phyloP scores from a whole-genome alignment of 768 basidiomycete genomes.

The Clathrus columnatus region DNA sequence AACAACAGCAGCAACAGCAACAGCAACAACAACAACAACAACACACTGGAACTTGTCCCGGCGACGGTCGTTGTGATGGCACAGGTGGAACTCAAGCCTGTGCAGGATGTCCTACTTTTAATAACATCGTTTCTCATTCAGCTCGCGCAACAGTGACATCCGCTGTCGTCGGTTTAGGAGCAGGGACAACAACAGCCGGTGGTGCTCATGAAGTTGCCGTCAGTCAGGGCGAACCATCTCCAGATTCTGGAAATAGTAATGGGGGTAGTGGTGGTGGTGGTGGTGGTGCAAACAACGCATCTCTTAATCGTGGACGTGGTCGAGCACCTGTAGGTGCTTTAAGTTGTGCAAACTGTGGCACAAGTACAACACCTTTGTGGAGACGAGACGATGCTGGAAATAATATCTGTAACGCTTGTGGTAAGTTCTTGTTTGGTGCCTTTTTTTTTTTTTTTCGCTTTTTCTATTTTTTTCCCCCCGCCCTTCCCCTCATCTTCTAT shows the following conservation, averaged over 20 bases:
- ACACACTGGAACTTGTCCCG: constrained; percentile 71
- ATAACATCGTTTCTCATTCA: constrained; percentile 60
- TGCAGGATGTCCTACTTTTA: constrained; percentile 93
- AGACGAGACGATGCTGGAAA: constrained; percentile 84
- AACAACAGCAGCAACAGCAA: constrained; percentile 26
- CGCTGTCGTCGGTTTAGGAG: constrained; percentile 15
- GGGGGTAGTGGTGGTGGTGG: constrained; percentile 13
- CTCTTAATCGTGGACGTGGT: constrained; percentile 10
- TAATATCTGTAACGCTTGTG: constrained; percentile 92
- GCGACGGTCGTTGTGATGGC: constrained; percentile 96
- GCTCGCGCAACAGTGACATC: constrained; percentile 34
- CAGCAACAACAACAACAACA: constrained; percentile 17
- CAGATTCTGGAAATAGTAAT: constrained; percentile 13
- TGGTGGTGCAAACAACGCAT: background rate
- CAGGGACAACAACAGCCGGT: constrained; percentile 18
- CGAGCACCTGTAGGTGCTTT: constrained; percentile 56
- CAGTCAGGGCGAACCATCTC: constrained; percentile 19
- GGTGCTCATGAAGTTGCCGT: constrained; percentile 19
- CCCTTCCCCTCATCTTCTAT: constrained; percentile 17
- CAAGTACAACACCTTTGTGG: constrained; percentile 86
- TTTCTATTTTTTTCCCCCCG: constrained; percentile 20
- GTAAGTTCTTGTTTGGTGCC: constrained; percentile 57
- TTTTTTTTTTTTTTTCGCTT: constrained; percentile 12
- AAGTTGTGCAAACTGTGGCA: constrained; percentile 82
- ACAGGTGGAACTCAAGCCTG: constrained; percentile 91